Percentiles rank a stretch among this genome's conserved stretches.
Conservation (phyloP, 2,329 filamentous ascomycete genomes). For the Periconia macrospinosa region DNA sequence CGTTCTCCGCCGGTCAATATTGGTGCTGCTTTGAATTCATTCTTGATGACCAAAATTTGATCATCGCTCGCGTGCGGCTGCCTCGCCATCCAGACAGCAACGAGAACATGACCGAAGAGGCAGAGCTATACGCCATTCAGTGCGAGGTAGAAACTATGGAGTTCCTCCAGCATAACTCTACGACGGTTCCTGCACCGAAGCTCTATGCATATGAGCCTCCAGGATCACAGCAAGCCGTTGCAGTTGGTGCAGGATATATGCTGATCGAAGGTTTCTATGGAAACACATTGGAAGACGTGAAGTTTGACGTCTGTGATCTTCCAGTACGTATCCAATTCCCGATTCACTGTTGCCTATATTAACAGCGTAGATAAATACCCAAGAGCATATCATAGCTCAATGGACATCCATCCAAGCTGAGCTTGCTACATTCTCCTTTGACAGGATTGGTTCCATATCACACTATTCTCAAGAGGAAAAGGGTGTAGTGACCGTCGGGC, state of each 20-base stretch:
- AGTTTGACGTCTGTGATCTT: conserved; percentile 4
- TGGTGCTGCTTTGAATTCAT: conserved; percentile 6
- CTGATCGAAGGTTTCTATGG: conserved; percentile 4
- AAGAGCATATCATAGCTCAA: conserved; percentile 5
- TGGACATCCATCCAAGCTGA: conserved; percentile 1
- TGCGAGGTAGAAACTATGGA: conserved; percentile 2
- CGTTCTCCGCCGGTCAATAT: conserved; percentile 5
- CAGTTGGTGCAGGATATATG: conserved; percentile 2
- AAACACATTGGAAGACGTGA: conserved; percentile 2
- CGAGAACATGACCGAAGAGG: background rate
- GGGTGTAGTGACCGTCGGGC: conserved; percentile 17
- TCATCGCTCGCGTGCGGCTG: conserved; percentile 4
- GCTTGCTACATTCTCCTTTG: conserved; percentile 2
- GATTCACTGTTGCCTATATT: background rate
- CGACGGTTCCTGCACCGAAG: conserved; percentile 1
- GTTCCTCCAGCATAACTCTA: conserved; percentile 3
- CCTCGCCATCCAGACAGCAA: conserved; percentile 2
- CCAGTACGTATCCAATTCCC: background rate
- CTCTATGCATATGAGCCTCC: conserved; percentile 3
- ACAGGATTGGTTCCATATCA: conserved; percentile 1
- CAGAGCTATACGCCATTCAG: conserved; percentile 2
- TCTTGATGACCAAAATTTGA: conserved; percentile 1
- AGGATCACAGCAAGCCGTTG: conserved; percentile 3
- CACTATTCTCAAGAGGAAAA: conserved; percentile 1
- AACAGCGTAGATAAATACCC: background rate